Conservation (phyloP, 345 rosid species). For the Triadica sebifera region DNA sequence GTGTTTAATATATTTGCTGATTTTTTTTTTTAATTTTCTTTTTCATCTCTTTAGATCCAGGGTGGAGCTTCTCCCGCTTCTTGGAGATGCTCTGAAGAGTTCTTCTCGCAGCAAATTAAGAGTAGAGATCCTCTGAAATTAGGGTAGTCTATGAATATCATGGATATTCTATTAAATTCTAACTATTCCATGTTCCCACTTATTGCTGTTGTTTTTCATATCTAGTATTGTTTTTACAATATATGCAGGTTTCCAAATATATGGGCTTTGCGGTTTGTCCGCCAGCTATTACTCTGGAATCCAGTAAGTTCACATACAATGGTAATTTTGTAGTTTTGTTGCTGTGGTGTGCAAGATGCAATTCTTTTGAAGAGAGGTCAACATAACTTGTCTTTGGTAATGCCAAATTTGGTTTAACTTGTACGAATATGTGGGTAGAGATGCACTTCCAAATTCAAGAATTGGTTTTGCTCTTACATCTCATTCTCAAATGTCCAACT, state of each 20-base stretch:
- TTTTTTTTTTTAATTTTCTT: too few relatives aligned
- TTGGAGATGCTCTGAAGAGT: slow-evolving; percentile 97
- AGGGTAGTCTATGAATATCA: slow-evolving; percentile 48
- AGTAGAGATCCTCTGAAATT: slow-evolving; percentile 83
- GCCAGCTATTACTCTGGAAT: slow-evolving; percentile 75
- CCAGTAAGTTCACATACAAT: slow-evolving; percentile 53
- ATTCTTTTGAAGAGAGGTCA: background rate
- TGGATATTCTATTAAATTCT: background rate
- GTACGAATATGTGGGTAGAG: background rate
- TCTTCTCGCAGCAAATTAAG: slow-evolving; percentile 69
- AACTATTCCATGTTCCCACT: slow-evolving; percentile 1
- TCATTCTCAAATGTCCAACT: background rate
- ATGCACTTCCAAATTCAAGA: background rate
- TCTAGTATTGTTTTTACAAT: slow-evolving; percentile 14
- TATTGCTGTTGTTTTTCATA: background rate
- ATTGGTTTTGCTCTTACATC: background rate
- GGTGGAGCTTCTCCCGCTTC: slow-evolving; percentile 78
- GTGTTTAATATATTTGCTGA: background rate
- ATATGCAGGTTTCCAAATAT: slow-evolving; percentile 69
- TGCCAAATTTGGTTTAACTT: background rate
- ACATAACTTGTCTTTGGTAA: background rate
- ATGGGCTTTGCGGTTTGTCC: slow-evolving; percentile 85
- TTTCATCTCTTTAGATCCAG: slow-evolving; percentile 32
- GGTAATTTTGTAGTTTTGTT: background rate
- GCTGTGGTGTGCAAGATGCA: background rate